Evolutionary conservation across 2,329 filamentous ascomycete species (phyloP), one percentile per base, ranked within the genome.

Genomic region (Chaetomium globosum): DNA sequence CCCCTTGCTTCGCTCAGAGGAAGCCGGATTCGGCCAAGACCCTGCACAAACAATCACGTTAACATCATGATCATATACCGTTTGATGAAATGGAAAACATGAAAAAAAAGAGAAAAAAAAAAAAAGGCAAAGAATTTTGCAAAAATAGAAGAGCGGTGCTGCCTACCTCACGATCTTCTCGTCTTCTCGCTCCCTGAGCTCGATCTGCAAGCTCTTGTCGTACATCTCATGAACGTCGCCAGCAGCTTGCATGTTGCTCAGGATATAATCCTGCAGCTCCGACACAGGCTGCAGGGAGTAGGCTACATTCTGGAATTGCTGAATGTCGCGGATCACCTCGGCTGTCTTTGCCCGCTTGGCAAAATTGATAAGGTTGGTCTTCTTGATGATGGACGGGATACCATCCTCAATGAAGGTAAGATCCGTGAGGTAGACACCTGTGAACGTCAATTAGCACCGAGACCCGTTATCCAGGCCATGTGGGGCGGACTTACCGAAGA

Each of bases 201-300:
- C 95, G 67, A 99, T 89, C 74, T 89, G 85, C 80, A 99, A 82
- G 80, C 93, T 97, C 83, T 93, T 93, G 78, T 98, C 93, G 81
- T 98, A 99, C 95, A 98, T 98, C 82, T 98, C 94, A 77, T 98
- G 93, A 69, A 99, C 95, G 77, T 98, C 94, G 60, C 93, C 91
- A 4, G 95, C 94, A 33, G 89, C 90, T 80, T 96, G 90, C 91
- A 98, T 96, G 77, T 98, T 97, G 77, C 89, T 93, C 71, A 97
- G 80, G 70, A 99, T 97, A 79, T 98, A 99, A 72, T 98, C 93
- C 76, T 98, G 94, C 70, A 99, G 82, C 79, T 98, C 95, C 1
- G 89, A 86, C 19, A 99, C 94, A 0, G 93, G 86, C 75, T 96
- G 91, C 60, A 99, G 82, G 8, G 91, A 89, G 76, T 98, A 99